A percentile compares a stretch with the other conserved stretches of the same genome.
Conservation (phyloP, 371 early-diverging fungal species). For the Syncephalis plumigaleata region DNA sequence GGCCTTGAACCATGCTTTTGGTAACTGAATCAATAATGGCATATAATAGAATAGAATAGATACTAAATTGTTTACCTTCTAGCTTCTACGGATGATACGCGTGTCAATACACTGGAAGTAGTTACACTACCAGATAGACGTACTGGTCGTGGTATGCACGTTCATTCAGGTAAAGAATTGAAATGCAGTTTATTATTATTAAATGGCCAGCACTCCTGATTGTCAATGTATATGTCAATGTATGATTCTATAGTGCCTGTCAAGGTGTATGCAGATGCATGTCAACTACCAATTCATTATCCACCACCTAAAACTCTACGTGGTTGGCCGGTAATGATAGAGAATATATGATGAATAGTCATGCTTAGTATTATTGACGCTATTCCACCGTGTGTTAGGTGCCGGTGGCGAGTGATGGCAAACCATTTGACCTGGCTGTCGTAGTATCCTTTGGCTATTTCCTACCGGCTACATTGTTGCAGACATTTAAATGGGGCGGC, state of each 20-base stretch:
- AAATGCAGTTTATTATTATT: constrained; percentile 1
- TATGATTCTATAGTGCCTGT: no score
- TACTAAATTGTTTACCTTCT: background rate
- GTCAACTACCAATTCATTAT: constrained; percentile 11
- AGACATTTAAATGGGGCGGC: constrained; percentile 43
- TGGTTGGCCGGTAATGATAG: constrained; percentile 17
- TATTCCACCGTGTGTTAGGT: no score
- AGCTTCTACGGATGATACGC: background rate
- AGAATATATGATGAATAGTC: no score
- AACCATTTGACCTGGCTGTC: constrained; percentile 50
- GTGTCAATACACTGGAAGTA: constrained; percentile 12
- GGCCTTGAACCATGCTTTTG: constrained; percentile 9
- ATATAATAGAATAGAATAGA: background rate
- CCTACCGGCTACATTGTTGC: constrained; percentile 51
- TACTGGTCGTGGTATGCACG: constrained; percentile 12
- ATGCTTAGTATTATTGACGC: background rate
- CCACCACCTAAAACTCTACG: constrained; percentile 25
- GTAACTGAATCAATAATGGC: constrained; percentile 1
- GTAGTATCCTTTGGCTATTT: constrained; percentile 91
- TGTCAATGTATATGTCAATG: background rate
- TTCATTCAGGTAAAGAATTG: constrained; percentile 5
- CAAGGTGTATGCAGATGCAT: constrained; percentile 11
- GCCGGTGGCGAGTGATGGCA: background rate
- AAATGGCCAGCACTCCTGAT: background rate
- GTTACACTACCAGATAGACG: constrained; percentile 23